These are phyloP conservation scores for Eucalyptus marginata DNA, from an alignment of 345 rosid species.

Conservation along the genomic window DNA sequence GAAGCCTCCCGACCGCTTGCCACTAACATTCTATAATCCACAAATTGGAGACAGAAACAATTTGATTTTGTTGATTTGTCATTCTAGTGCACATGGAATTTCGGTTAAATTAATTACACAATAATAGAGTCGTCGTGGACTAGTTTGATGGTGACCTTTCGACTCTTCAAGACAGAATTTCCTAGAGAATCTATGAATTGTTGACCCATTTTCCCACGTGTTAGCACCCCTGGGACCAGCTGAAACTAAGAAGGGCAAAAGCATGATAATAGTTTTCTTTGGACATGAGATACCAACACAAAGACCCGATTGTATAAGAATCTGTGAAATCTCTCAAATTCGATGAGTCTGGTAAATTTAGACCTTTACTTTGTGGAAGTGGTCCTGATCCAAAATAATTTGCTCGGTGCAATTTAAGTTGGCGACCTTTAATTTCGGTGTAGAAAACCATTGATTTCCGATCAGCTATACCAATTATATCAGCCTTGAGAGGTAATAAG, in stretches of 20 bases:
- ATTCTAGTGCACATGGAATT: not conserved
- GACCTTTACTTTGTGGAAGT: not conserved
- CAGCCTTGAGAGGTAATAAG: not conserved
- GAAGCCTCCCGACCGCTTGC: not conserved
- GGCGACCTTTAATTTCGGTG: not conserved
- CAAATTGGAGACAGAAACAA: not conserved
- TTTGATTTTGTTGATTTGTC: not conserved
- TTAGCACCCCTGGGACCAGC: not conserved
- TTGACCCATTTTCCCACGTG: not conserved
- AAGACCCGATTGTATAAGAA: not conserved
- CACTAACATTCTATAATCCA: not conserved
- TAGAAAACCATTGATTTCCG: not conserved
- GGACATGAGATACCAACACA: not conserved
- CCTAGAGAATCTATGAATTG: not conserved
- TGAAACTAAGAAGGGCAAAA: not conserved
- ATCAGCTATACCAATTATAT: not conserved
- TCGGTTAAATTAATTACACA: not conserved
- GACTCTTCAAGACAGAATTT: not conserved
- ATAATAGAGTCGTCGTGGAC: not conserved
- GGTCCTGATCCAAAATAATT: not conserved
- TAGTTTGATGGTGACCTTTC: not conserved
- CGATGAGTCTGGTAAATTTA: not conserved
- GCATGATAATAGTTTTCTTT: not conserved
- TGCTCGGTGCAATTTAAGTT: not conserved
- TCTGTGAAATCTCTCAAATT: not conserved